Conservation (phyloP, 805 yeast species). For the Nakazawaea wyomingensis region DNA sequence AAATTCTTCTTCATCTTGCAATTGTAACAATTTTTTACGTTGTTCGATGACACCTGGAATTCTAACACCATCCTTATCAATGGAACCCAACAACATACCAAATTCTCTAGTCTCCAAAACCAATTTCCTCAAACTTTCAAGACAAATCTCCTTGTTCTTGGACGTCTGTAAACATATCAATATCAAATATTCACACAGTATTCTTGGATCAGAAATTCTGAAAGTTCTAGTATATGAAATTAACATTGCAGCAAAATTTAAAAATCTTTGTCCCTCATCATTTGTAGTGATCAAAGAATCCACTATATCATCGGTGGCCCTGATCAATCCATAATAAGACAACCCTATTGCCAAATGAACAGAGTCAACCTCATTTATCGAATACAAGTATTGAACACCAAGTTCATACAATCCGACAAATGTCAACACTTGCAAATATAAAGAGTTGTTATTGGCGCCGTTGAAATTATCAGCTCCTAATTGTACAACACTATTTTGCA, state of each 20-base stretch:
- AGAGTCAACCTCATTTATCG: conserved; percentile 72
- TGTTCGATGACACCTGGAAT: conserved; percentile 80
- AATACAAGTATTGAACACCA: conserved; percentile 63
- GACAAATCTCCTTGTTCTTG: conserved; percentile 50
- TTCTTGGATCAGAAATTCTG: conserved; percentile 79
- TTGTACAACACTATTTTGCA: conserved; percentile 65
- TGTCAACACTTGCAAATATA: conserved; percentile 69
- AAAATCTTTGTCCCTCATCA: conserved; percentile 16
- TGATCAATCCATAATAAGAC: conserved; percentile 64
- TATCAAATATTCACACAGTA: conserved; percentile 85
- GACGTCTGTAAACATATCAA: conserved; percentile 49
- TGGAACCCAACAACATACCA: conserved; percentile 74
- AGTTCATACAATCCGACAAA: conserved; percentile 77
- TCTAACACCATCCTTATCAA: conserved; percentile 69
- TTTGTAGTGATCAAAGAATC: conserved; percentile 33
- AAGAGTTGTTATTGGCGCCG: conserved; percentile 55
- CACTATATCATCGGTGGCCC: conserved; percentile 32
- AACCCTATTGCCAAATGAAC: conserved; percentile 86
- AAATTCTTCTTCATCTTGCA: conserved; percentile 55
- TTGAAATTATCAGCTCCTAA: conserved; percentile 73
- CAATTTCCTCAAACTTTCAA: conserved; percentile 77
- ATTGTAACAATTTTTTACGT: conserved; percentile 59
- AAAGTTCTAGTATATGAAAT: conserved; percentile 81
- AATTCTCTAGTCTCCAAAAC: conserved; percentile 85
- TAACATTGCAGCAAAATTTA: conserved; percentile 56